Evolutionary conservation across 768 basidiomycete species (phyloP), one percentile per base, ranked within the genome.

Genomic region (Hydnum rufescens): DNA sequence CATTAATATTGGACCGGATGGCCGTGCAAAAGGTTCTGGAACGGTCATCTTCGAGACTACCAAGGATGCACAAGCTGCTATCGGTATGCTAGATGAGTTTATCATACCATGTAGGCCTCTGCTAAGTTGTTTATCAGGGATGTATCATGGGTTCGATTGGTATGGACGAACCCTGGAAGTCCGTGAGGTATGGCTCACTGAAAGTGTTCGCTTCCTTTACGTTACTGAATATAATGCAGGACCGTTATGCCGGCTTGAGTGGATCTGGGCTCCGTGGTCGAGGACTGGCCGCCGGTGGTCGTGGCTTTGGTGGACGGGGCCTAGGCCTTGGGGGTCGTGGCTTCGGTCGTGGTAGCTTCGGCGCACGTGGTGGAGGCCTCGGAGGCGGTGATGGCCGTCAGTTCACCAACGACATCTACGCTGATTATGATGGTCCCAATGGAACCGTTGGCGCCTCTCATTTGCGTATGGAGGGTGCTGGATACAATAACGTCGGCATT

Each of bases 81-180:
- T 56, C 39, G 32, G 55, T 56, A 31, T 26, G 55, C 54, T 8
- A 8, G 26, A 26, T 19, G 23, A n/a, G 6, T 4, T 28, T 18
- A 4, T 13, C 22, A 8, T 46, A 2, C 19, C 3, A 29, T 23
- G 19, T 5, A 1, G 4, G 3, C n/a, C 34, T 32, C 5, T n/a
- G 22, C 13, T 52, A 60, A 19, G 56, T 39, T 39, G 43, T 23
- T 47, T 32, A 31, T 22, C 57, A 95, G 92, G 69, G 60, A 95
- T 93, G 87, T 96, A 92, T 64, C 83, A 95, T 54, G 92, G 92
- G 28, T 95, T 86, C 60, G 90, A 95, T 57, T 96, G 93, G 89
- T 92, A 92, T 64, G 92, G 92, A 4, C 82, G 86, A 47, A 78
- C 80, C 4, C 77, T 99, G 8, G 93, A 99, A 70, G 93, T 97